phyloP scores from a whole-genome alignment of 2,329 filamentous ascomycete species.

The Claviceps quebecensis region DNA sequence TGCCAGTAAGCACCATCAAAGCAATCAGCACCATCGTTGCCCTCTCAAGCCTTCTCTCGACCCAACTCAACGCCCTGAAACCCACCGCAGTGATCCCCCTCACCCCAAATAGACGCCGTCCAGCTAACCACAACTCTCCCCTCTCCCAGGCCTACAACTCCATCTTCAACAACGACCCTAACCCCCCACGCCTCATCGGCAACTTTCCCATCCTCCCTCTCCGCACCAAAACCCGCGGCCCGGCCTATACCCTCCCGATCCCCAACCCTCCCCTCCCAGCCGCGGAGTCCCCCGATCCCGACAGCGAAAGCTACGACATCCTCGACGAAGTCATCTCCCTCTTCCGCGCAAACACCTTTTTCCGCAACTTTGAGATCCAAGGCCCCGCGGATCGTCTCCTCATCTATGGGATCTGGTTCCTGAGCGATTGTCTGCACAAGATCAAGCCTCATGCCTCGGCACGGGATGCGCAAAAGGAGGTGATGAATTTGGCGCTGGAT shows the following conservation, averaged over 20 bases:
- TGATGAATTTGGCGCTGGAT: slow-evolving; percentile 83
- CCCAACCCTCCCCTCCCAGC: slow-evolving; percentile 43
- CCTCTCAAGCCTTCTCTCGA: background rate
- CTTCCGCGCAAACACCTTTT: slow-evolving; percentile 97
- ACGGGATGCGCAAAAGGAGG: slow-evolving; percentile 52
- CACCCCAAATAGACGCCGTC: background rate
- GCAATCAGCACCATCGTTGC: background rate
- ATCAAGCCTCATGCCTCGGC: slow-evolving; percentile 61
- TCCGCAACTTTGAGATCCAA: slow-evolving; percentile 98
- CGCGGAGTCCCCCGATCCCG: slow-evolving; percentile 58
- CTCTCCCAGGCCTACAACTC: slow-evolving; percentile 77
- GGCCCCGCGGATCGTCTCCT: slow-evolving; percentile 86
- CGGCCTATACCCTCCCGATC: slow-evolving; percentile 67
- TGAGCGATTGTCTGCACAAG: slow-evolving; percentile 80
- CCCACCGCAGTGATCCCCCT: background rate
- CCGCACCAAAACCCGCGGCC: slow-evolving; percentile 89
- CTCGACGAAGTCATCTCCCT: slow-evolving; percentile 85
- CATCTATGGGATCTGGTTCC: slow-evolving; percentile 91
- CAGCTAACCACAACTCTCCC: slow-evolving; percentile 4
- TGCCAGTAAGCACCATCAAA: background rate
- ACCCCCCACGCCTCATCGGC: slow-evolving; percentile 47
- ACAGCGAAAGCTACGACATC: slow-evolving; percentile 88
- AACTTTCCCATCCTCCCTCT: slow-evolving; percentile 93
- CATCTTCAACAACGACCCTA: slow-evolving; percentile 80
- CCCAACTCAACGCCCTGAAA: no score